Evolutionary conservation across 2,329 filamentous ascomycete species (phyloP).

Genomic region (Sporothrix luriei): DNA sequence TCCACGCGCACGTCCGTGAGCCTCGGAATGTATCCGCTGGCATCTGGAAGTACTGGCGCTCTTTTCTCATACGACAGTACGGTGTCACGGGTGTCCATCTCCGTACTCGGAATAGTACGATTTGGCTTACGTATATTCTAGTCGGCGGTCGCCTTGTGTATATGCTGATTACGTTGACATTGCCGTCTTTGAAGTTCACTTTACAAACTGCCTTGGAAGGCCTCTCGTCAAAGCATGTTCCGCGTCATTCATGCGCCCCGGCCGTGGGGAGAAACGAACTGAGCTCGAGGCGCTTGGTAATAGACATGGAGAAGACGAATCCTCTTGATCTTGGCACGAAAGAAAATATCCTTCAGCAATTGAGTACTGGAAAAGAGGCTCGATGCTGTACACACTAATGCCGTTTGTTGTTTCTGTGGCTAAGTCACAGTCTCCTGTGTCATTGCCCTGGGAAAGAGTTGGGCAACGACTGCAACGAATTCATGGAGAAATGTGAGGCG

Average conservation of each 20-base stretch:
- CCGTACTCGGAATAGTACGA: no score
- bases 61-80: background rate
- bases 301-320: slow-evolving; percentile 48
- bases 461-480: background rate
- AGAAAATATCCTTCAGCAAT: slow-evolving; percentile 59
- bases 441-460: slow-evolving; percentile 15
- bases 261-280: slow-evolving; percentile 43
- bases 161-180: background rate
- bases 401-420: slow-evolving; percentile 43
- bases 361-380: slow-evolving; percentile 52
- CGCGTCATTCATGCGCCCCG: slow-evolving; percentile 60
- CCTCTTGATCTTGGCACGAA: slow-evolving; percentile 57
- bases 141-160: background rate
- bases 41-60: slow-evolving; percentile 1
- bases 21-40: background rate
- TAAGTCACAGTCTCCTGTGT: slow-evolving; percentile 13
- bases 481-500: background rate
- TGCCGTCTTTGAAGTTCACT: background rate
- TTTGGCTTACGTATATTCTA: no score
- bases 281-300: slow-evolving; percentile 60
- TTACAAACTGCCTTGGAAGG: background rate
- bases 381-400: slow-evolving; percentile 64
- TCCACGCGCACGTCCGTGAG: background rate
- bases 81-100: no score
- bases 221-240: slow-evolving; percentile 43